These are phyloP conservation scores for Rhizopus sp. DNA, from an alignment of 371 early-diverging fungal species.

Conservation along the genomic window DNA sequence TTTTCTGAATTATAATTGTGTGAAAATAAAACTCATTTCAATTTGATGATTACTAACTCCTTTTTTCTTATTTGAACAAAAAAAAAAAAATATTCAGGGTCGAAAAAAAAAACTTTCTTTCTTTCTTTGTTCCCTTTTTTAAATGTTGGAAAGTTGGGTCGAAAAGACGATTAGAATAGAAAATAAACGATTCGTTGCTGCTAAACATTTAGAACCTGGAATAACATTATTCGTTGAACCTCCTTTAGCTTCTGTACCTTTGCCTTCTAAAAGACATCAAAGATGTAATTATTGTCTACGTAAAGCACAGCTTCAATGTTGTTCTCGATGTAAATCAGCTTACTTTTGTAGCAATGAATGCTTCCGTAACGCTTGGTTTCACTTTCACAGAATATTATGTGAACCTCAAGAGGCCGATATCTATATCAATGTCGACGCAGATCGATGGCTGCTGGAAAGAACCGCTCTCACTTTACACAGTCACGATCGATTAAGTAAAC, in stretches of 20 bases:
- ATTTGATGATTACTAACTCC: too few species aligned
- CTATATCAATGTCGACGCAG: constrained; percentile 42
- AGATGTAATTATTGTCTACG: constrained; percentile 47
- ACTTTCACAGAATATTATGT: constrained; percentile 44
- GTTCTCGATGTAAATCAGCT: constrained; percentile 48
- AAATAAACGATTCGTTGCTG: constrained; percentile 11
- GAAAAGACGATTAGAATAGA: not conserved
- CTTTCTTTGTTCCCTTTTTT: too few species aligned
- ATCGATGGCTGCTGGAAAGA: constrained; percentile 48
- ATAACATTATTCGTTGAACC: constrained; percentile 31
- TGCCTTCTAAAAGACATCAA: constrained; percentile 42
- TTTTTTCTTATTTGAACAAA: too few species aligned
- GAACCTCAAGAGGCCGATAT: constrained; percentile 43
- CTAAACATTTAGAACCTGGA: constrained; percentile 27
- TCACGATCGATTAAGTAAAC: constrained; percentile 53
- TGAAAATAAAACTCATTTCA: too few species aligned
- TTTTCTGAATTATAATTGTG: constrained; percentile 8
- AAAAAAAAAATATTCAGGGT: too few species aligned
- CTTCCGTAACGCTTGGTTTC: constrained; percentile 50
- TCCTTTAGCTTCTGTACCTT: constrained; percentile 40
- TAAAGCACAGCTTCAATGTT: constrained; percentile 46
- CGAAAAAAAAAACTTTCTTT: too few species aligned
- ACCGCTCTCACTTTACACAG: constrained; percentile 46
- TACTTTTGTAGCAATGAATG: constrained; percentile 52
- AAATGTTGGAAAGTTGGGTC: too few species aligned